phyloP scores from a whole-genome alignment of 441 rosid species.

The Populus tomentosa region DNA sequence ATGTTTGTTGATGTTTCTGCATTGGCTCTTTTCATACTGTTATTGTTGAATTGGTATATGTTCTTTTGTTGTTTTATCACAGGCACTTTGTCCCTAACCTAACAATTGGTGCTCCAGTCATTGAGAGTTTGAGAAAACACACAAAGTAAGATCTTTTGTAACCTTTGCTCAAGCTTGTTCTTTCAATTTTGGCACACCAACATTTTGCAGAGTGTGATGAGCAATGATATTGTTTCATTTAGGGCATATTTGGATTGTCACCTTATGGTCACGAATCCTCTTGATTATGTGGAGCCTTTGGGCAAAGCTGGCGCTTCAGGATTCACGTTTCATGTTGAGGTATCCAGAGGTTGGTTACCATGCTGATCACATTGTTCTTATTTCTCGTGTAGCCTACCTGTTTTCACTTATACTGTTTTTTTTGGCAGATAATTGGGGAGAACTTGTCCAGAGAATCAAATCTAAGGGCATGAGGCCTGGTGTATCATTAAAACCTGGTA shows the following conservation, averaged over 20 bases:
- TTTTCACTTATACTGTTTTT: not conserved
- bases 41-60: not conserved
- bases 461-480: conserved; percentile 87
- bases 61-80: not conserved
- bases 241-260: conserved; percentile 85
- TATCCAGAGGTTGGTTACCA: conserved; percentile 49
- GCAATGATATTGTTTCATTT: not conserved
- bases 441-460: conserved; percentile 62
- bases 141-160: conserved; percentile 47
- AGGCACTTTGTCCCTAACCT: conserved; percentile 93
- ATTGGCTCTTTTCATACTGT: not conserved
- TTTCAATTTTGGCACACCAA: not conserved
- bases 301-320: conserved; percentile 91
- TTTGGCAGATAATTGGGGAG: conserved; percentile 72
- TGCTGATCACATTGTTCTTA: not conserved
- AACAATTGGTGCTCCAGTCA: conserved; percentile 87
- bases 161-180: not conserved
- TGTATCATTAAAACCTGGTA: conserved; percentile 76
- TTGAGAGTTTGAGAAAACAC: conserved; percentile 89
- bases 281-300: conserved; percentile 78
- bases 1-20: not conserved
- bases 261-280: conserved; percentile 90
- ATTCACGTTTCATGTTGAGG: conserved; percentile 91
- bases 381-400: not conserved
- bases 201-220: not conserved